Conservation (phyloP, 768 basidiomycete genomes). For the Termitomyces eurrhizus region DNA sequence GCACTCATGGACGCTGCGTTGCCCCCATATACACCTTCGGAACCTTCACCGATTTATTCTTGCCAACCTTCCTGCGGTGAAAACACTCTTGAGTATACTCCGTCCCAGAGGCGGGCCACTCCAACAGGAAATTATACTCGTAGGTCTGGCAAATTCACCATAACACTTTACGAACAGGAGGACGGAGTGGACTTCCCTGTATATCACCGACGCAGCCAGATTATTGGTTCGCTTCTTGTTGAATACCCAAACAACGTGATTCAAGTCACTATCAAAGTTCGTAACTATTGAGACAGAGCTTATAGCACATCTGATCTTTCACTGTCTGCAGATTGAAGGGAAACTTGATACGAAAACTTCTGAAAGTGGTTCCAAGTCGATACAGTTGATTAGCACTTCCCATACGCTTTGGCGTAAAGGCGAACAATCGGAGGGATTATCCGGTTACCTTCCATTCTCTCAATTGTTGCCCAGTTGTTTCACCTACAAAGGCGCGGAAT, state of each 20-base stretch:
- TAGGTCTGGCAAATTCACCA: conserved; percentile 32
- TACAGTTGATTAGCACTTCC: conserved; percentile 27
- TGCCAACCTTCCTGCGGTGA: conserved; percentile 49
- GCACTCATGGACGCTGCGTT: conserved; percentile 18
- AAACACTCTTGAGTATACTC: conserved; percentile 47
- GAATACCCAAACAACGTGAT: conserved; percentile 34
- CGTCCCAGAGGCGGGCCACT: conserved; percentile 18
- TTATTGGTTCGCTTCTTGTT: conserved; percentile 42
- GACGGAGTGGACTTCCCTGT: conserved; percentile 31
- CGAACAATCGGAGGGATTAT: conserved; percentile 15
- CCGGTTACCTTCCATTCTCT: conserved; percentile 38
- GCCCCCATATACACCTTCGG: conserved; percentile 53
- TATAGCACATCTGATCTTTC: conserved; percentile 1
- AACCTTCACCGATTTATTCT: conserved; percentile 56
- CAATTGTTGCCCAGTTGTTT: conserved; percentile 44
- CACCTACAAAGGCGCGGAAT: conserved; percentile 26
- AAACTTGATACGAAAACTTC: conserved; percentile 35
- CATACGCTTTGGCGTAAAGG: conserved; percentile 31
- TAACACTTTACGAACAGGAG: conserved; percentile 47
- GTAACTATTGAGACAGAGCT: conserved; percentile 6
- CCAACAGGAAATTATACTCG: conserved; percentile 41
- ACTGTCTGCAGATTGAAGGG: conserved; percentile 34
- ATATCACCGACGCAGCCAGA: conserved; percentile 39
- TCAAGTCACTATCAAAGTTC: conserved; percentile 44
- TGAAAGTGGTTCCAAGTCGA: conserved; percentile 33